Evolutionary conservation across 768 basidiomycete genomes (phyloP).

Genomic region (Boletus eberwhitei): DNA sequence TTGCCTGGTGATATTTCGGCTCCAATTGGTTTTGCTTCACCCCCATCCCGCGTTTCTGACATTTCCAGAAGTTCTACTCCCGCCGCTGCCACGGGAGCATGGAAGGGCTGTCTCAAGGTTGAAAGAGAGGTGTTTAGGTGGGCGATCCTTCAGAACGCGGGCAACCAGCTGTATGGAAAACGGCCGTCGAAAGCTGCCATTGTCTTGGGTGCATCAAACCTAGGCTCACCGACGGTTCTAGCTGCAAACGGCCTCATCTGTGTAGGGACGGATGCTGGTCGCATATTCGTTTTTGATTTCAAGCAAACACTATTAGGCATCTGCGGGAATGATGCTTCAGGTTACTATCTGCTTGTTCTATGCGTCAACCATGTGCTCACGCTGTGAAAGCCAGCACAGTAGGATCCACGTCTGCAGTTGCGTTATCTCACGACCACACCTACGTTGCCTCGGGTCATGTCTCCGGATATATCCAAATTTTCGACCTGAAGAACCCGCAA

Average conservation of each 20-base stretch:
- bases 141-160: slow-evolving; percentile 62
- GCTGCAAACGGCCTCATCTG: slow-evolving; percentile 87
- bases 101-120: slow-evolving; percentile 18
- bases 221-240: slow-evolving; percentile 74
- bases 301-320: slow-evolving; percentile 78
- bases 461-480: slow-evolving; percentile 82
- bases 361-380: slow-evolving; percentile 18
- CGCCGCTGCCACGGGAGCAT: slow-evolving; percentile 31
- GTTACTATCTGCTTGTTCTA: slow-evolving; percentile 38
- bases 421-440: slow-evolving; percentile 91
- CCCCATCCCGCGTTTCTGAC: slow-evolving; percentile 64
- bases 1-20: slow-evolving; percentile 43
- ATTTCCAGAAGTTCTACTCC: slow-evolving; percentile 66
- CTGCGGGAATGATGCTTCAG: slow-evolving; percentile 66
- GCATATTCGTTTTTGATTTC: slow-evolving; percentile 83
- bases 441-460: slow-evolving; percentile 87
- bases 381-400: slow-evolving; percentile 48
- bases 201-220: slow-evolving; percentile 53
- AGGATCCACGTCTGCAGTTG: slow-evolving; percentile 84
- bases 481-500: slow-evolving; percentile 70
- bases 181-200: slow-evolving; percentile 57
- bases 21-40: slow-evolving; percentile 46
- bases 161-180: slow-evolving; percentile 51
- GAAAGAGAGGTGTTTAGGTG: slow-evolving; percentile 70
- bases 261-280: slow-evolving; percentile 79